These are phyloP conservation scores for Musa balbisiana DNA, from an alignment of 202 grass and related monocot genomes.

Conservation along the genomic window DNA sequence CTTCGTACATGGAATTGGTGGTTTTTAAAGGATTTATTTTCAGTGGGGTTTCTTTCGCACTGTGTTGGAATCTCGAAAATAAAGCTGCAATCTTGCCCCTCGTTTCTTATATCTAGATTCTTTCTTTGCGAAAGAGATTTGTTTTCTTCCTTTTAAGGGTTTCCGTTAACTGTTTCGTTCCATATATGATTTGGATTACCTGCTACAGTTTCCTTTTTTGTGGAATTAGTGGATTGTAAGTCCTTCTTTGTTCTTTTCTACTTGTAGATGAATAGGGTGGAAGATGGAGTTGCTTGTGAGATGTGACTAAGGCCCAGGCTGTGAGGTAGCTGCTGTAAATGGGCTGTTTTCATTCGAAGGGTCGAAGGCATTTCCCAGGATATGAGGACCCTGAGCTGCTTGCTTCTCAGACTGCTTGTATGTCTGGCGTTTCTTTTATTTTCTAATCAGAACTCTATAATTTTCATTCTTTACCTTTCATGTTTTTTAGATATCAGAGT, in stretches of 20 bases:
- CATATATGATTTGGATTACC: too few relatives aligned
- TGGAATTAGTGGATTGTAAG: not conserved
- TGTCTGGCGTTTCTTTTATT: constrained; percentile 14
- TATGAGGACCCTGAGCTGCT: constrained; percentile 91
- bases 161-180: too few relatives aligned
- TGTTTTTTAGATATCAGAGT: not conserved
- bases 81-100: too few relatives aligned
- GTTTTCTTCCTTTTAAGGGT: too few relatives aligned
- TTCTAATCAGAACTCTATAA: not conserved
- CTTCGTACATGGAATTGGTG: too few relatives aligned
- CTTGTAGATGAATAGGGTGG: not conserved
- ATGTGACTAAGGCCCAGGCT: not conserved
- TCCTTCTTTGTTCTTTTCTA: not conserved
- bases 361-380: constrained; percentile 63
- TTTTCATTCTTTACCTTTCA: not conserved
- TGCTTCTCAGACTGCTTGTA: constrained; percentile 86
- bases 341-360: constrained; percentile 76
- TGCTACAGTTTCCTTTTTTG: not conserved
- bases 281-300: not conserved
- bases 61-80: too few relatives aligned
- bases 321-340: constrained; percentile 25
- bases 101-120: too few relatives aligned
- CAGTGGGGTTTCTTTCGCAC: too few relatives aligned
- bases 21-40: too few relatives aligned
- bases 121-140: too few relatives aligned